Base-by-base conservation (phyloP, 1,284 basidiomycete genomes). In the Vanrija humicola region DNA sequence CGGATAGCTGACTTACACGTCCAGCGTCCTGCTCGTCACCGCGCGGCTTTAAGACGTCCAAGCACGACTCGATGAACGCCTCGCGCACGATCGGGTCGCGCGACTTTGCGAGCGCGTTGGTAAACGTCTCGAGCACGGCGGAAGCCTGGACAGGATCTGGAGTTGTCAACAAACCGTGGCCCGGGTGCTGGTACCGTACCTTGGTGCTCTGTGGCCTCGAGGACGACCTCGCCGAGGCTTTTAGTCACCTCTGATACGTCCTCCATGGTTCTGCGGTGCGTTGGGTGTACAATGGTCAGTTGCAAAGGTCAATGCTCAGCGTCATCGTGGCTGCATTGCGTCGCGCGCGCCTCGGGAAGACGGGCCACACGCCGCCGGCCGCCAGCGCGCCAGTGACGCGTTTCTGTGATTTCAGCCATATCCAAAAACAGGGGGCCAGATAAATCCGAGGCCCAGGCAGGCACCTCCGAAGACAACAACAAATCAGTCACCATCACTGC, bases 51-150 rank as follows among this genome's bases (percentile, higher is more conserved):
- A 62, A 47, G 0, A 56, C 61, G 16, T 62, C 57, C 1, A 59
- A 39, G 14, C 48, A 49, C 5, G 54, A 46, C 42, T 62, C 61
- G 38, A 59, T 50, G 43, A 56, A 56, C 4, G 61, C 54, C 43
- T 62, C 61, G 47, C 55, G 55, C 48, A 61, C 48, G 23, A 61
- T 29, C 4, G 55, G 55, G 40, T 61, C 59, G 19, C 38, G 53
- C 1, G 48, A 55, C 26, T 44, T 34, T 26, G 53, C 44, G 12
- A 57, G 47, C 12, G 55, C 38, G 6, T 48, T 16, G 18, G 53
- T 53, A 38, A 57, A 61, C 26, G 43, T 45, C 48, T 57, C 59
- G 21, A 61, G 59, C 21, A 61, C 48, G 8, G 48, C 59, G 2
- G 59, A 61, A 2, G 53, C 49, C 39, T 51, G 28, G 6, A 54